phyloP scores from a whole-genome alignment of 495 filamentous ascomycete species.

The Hyaloscypha bicolor region DNA sequence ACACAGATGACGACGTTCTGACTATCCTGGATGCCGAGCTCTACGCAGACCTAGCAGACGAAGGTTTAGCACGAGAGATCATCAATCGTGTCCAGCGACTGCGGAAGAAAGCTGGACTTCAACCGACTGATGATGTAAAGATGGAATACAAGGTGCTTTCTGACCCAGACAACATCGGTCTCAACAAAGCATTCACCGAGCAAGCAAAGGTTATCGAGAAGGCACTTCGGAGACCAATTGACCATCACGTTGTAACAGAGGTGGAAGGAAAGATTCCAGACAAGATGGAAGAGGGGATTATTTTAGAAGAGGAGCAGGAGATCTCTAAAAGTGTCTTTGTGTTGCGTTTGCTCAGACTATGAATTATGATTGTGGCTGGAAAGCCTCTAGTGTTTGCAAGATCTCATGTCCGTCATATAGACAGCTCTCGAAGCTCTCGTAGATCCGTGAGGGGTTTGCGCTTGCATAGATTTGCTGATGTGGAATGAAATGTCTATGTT shows the following conservation, averaged over 20 bases:
- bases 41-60: constrained; percentile 72
- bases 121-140: constrained; percentile 81
- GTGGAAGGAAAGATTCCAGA: constrained; percentile 64
- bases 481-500: constrained; percentile 17
- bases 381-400: neutral
- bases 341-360: constrained; percentile 77
- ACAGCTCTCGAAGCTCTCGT: too few species aligned
- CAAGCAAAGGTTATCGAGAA: constrained; percentile 73
- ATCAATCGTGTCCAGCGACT: constrained; percentile 81
- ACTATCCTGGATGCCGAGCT: constrained; percentile 76
- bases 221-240: constrained; percentile 76
- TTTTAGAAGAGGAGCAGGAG: constrained; percentile 87
- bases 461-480: constrained; percentile 1
- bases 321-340: constrained; percentile 85
- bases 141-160: constrained; percentile 79
- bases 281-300: constrained; percentile 59
- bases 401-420: neutral
- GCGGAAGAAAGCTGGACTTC: constrained; percentile 79
- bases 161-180: constrained; percentile 75
- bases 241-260: constrained; percentile 68
- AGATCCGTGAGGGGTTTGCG: too few species aligned
- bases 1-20: constrained; percentile 81
- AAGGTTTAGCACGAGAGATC: constrained; percentile 79
- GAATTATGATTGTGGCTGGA: constrained; percentile 1
- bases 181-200: constrained; percentile 72